Conservation (phyloP, 352 stramenopile species). For the Pythium aphanidermatum region DNA sequence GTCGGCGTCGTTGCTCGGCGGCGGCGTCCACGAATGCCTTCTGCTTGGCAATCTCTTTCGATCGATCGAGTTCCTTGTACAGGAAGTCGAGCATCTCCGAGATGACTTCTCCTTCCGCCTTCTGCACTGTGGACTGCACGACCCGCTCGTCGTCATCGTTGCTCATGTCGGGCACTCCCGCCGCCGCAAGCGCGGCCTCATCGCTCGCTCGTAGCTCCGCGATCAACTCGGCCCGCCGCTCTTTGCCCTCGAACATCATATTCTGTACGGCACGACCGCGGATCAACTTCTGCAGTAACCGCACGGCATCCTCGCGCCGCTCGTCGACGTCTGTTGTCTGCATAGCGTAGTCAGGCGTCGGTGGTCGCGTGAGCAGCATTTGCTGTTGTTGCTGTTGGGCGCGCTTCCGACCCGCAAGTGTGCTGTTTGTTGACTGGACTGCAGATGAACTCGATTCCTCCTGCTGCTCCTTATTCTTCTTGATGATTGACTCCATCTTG, state of each 20-base stretch:
- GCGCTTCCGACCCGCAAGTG: slow-evolving; percentile 14
- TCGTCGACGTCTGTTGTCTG: slow-evolving; percentile 38
- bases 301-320: slow-evolving; percentile 49
- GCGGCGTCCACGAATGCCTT: slow-evolving; percentile 65
- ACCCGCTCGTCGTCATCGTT: slow-evolving; percentile 42
- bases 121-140: slow-evolving; percentile 39
- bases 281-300: slow-evolving; percentile 85
- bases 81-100: slow-evolving; percentile 88
- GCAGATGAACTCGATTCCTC: not conserved
- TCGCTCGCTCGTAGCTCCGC: slow-evolving; percentile 80
- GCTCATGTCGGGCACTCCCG: not conserved
- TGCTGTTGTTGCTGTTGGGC: slow-evolving; percentile 37
- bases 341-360: slow-evolving; percentile 67
- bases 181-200: slow-evolving; percentile 23
- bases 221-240: slow-evolving; percentile 84
- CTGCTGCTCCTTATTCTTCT: slow-evolving; percentile 41
- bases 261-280: slow-evolving; percentile 90
- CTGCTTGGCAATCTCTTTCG: slow-evolving; percentile 73
- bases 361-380: slow-evolving; percentile 51
- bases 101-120: slow-evolving; percentile 83
- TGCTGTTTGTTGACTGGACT: not conserved
- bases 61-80: slow-evolving; percentile 82
- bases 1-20: slow-evolving; percentile 51
- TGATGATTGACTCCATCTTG: slow-evolving; percentile 85
- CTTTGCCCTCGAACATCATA: slow-evolving; percentile 92